Evolutionary conservation across 805 yeast genomes (phyloP), one percentile per base, ranked within the genome.

Genomic region (Ogataea henricii): DNA sequence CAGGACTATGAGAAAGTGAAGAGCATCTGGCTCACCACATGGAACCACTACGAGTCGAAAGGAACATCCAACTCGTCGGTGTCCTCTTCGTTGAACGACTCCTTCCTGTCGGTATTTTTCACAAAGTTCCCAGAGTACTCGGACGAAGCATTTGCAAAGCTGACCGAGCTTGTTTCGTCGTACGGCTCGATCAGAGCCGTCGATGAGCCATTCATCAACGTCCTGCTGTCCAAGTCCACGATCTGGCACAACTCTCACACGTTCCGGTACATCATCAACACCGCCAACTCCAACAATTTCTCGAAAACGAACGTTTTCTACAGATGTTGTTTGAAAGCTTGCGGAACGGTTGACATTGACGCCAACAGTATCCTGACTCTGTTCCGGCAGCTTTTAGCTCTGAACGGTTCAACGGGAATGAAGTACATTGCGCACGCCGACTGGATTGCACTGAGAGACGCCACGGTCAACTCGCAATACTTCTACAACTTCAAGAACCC

Each of bases 141-240:
- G 35, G 70, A 69, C 7, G 79, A 79, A 53, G 85, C 89, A 4
- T 78, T 83, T 57, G 62, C 61, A 43, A 74, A 78, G 55, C 76
- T 89, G 56, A 78, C 79, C 59, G 72, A 76, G 41, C 63, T 86
- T 44, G 80, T 87, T 49, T 64, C 73, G 14, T 70, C 74, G 27
- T 85, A 85, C 62, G 74, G 81, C 43, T 72, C 72, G 40, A 71
- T 81, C 51, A 81, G 80, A 58, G 72, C 77, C 18, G 74, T 85
- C 47, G 92, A 87, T 64, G 92, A 87, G 64, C 84, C 88, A n/a
- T 87, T 89, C 60, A 78, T 89, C 65, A 89, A 88, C 65, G 87
- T 87, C 36, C 73, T 87, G 45, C 73, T 88, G 48, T 78, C 88
- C 34, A 83, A 82, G 60, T 77, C 81, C 54, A 79, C 80, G 26